phyloP scores from a whole-genome alignment of 2,329 filamentous ascomycete genomes.

The Xylariaceae sp. region DNA sequence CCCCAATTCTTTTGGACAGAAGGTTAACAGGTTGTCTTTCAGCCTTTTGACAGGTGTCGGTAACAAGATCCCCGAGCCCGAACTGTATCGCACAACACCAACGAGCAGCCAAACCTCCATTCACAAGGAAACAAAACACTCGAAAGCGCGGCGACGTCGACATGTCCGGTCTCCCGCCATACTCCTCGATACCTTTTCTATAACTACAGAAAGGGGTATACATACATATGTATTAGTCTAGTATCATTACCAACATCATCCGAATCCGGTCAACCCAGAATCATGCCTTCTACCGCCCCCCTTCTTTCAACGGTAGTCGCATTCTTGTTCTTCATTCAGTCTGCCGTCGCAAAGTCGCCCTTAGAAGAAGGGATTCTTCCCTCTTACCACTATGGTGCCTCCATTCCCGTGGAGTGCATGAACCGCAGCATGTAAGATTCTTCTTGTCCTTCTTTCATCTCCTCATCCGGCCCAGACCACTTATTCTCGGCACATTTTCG shows the following conservation, averaged over 20 bases:
- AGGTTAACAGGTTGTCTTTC: conserved; percentile 27
- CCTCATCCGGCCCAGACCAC: background rate
- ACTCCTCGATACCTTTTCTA: background rate
- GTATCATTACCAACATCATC: too few relatives aligned
- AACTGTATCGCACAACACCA: background rate
- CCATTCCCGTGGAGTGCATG: conserved; percentile 75
- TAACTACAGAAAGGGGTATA: background rate
- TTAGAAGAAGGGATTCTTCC: conserved; percentile 55
- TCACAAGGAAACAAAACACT: background rate
- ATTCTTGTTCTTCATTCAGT: conserved; percentile 21
- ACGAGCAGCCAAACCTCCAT: background rate
- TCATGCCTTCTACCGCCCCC: conserved; percentile 34
- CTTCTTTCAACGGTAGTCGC: conserved; percentile 29
- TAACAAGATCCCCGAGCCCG: conserved; percentile 14
- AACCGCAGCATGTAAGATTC: conserved; percentile 72
- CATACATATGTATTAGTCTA: too few relatives aligned
- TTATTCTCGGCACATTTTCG: background rate
- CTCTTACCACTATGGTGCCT: conserved; percentile 70
- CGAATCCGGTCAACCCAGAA: conserved; percentile 19
- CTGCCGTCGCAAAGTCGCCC: conserved; percentile 28
- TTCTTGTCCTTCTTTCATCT: background rate
- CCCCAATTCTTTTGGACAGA: too few relatives aligned
- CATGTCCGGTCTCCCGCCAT: conserved; percentile 21
- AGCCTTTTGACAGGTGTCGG: conserved; percentile 30
- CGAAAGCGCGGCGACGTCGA: conserved; percentile 3